Evolutionary conservation across 768 basidiomycete species (phyloP).

Genomic region (Auricularia heimuer): DNA sequence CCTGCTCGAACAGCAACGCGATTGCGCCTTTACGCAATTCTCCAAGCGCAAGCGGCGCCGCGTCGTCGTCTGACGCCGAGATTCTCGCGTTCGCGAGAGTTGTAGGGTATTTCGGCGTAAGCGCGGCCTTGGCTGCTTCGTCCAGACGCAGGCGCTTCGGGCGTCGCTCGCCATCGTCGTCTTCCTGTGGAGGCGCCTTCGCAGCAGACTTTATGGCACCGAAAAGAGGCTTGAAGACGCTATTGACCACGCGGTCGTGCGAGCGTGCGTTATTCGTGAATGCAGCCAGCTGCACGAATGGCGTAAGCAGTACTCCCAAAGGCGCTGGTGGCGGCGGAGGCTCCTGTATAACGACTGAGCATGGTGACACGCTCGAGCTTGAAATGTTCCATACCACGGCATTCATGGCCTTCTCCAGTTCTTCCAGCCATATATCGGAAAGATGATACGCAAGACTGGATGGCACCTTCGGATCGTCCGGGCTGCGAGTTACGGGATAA

Average conservation of each 20-base stretch:
- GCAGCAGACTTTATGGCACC: slow-evolving; percentile 29
- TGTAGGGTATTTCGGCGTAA: slow-evolving; percentile 28
- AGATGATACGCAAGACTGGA: slow-evolving; percentile 75
- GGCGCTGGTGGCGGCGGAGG: slow-evolving; percentile 30
- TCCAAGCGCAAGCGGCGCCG: slow-evolving; percentile 21
- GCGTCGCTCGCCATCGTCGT: slow-evolving; percentile 28
- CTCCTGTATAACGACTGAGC: slow-evolving; percentile 30
- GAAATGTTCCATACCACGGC: not conserved
- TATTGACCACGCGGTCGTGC: slow-evolving; percentile 61
- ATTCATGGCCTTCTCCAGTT: slow-evolving; percentile 54
- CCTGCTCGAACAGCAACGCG: slow-evolving; percentile 57
- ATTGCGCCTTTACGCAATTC: slow-evolving; percentile 48
- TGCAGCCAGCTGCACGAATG: slow-evolving; percentile 66
- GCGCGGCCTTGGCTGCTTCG: slow-evolving; percentile 25
- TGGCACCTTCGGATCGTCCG: slow-evolving; percentile 64
- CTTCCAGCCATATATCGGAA: slow-evolving; percentile 81
- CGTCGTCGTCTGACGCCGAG: slow-evolving; percentile 30
- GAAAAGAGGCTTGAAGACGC: slow-evolving; percentile 63
- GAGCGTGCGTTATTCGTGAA: slow-evolving; percentile 52
- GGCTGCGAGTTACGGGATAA: slow-evolving; percentile 30
- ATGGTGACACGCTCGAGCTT: not conserved
- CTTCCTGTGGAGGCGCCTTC: slow-evolving; percentile 17
- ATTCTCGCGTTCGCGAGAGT: slow-evolving; percentile 48
- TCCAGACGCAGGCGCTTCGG: slow-evolving; percentile 35
- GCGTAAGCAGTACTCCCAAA: slow-evolving; percentile 45